Base-by-base conservation (phyloP, 176 grass and related monocot genomes). In the Zoysia pacifica region DNA sequence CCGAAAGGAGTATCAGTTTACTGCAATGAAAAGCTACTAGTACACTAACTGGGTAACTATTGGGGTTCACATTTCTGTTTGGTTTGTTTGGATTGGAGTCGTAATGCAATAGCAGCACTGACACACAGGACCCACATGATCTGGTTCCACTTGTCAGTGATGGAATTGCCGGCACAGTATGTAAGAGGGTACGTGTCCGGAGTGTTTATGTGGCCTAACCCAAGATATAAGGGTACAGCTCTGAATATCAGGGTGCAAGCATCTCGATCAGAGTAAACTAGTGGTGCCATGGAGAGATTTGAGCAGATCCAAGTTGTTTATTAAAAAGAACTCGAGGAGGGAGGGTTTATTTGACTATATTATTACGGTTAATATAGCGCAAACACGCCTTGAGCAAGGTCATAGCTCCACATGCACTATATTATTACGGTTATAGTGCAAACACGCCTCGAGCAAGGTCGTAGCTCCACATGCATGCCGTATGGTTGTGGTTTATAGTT, bases 281-380 rank as follows among this genome's bases (percentile, higher is more conserved):
- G 48, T 20, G 46, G 43, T 59, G 12, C 42, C 43, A 36, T 78
- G 80, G 74, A 50, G 86, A 36, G 73, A 78, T 78, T 81, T 67
- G 73, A 35, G 39, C 54, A 58, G 62, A 47, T 4, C 63, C 84
- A 81, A 81, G 70, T 86, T 75, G 77, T 38, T 16, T 42, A 42
- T 48, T 48, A 59, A 11, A 40, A 54, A 65, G 20, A 59, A 16
- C 55, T 59, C 55, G 55, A n/a, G 54, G 54, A 58, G 55, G 55
- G 18, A 20, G 55, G 20, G 51, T 8, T 20, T 35, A 20, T 35
- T 28, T 36, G 20, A 59, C 18, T 59, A 11, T 35, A 62, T 28
- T 28, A 28, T 28, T 28, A 28, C 0, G 0, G 28, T 28, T 28
- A 28, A 28, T 28, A 28, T 28, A 28, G 28, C 28, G 28, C 28